A percentile compares a stretch with the other conserved stretches of the same genome.
Evolutionary conservation across 2,329 filamentous ascomycete species (phyloP).

Genomic region (Hypoxylon sp.): DNA sequence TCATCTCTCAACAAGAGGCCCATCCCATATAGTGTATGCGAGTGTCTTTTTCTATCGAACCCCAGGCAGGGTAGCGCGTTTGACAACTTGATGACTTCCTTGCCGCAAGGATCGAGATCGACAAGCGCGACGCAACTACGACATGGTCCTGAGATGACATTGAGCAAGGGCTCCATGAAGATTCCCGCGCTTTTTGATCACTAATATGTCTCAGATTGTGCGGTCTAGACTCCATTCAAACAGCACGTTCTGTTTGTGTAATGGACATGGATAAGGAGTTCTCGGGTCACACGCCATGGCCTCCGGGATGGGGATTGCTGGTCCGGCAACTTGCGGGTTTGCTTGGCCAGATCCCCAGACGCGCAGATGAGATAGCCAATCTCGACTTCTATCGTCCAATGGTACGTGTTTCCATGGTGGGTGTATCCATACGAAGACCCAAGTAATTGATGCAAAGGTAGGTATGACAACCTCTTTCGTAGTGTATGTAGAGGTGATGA

Average conservation of each 20-base stretch:
- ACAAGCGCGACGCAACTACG: slow-evolving; percentile 19
- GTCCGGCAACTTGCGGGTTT: slow-evolving; percentile 19
- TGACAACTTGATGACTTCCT: slow-evolving; percentile 15
- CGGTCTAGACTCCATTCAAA: slow-evolving; percentile 8
- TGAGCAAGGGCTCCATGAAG: slow-evolving; percentile 12
- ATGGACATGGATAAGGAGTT: slow-evolving; percentile 8
- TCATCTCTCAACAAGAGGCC: slow-evolving; percentile 34
- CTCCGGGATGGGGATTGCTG: slow-evolving; percentile 15
- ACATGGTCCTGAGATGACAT: slow-evolving; percentile 11
- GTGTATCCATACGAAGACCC: not conserved
- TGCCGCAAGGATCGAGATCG: slow-evolving; percentile 30
- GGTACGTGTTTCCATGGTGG: not conserved
- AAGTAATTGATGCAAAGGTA: not conserved
- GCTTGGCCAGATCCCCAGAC: slow-evolving; percentile 19
- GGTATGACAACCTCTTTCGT: not conserved
- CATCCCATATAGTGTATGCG: slow-evolving; percentile 1
- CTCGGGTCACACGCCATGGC: slow-evolving; percentile 16
- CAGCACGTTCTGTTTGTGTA: slow-evolving; percentile 3
- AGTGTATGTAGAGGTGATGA: not conserved
- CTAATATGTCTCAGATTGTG: slow-evolving; percentile 9
- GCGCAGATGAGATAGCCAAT: slow-evolving; percentile 8
- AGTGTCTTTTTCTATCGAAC: not conserved
- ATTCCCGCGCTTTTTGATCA: slow-evolving; percentile 3
- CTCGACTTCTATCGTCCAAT: not conserved
- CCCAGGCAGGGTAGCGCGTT: slow-evolving; percentile 4